These are phyloP conservation scores for Pyrus pyrifolia DNA, from an alignment of 306 rosid species.

Conservation along the genomic window DNA sequence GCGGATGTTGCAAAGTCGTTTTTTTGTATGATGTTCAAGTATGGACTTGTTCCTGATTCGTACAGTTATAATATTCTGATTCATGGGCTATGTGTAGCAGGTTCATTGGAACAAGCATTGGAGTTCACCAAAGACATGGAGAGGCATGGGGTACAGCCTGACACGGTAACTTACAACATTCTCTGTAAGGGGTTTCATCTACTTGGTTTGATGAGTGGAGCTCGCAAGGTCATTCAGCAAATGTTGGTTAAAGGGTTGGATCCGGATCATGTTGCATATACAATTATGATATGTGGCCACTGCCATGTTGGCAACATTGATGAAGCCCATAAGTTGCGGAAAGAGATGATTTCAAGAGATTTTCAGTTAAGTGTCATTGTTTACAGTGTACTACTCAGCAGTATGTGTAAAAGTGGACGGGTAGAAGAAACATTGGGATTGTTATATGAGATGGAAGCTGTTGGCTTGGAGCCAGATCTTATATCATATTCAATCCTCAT, in stretches of 20 bases:
- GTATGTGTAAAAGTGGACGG: constrained; percentile 41
- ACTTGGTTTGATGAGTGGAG: constrained; percentile 42
- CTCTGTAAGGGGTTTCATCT: constrained; percentile 47
- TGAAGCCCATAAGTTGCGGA: constrained; percentile 34
- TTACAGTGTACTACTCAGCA: constrained; percentile 37
- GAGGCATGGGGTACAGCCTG: constrained; percentile 39
- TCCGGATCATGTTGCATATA: constrained; percentile 36
- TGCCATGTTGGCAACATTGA: constrained; percentile 36
- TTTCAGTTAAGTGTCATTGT: constrained; percentile 31
- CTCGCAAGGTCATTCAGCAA: constrained; percentile 30
- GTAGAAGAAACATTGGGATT: constrained; percentile 36
- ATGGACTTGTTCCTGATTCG: constrained; percentile 41
- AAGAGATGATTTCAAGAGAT: constrained; percentile 39
- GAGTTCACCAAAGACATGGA: constrained; percentile 40
- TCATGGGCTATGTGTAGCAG: constrained; percentile 53
- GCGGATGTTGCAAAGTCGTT: constrained; percentile 38
- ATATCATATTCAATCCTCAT: constrained; percentile 41
- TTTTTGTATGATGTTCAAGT: constrained; percentile 44
- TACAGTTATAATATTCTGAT: constrained; percentile 55
- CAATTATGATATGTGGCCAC: constrained; percentile 44
- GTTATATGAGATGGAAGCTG: constrained; percentile 40
- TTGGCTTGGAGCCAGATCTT: constrained; percentile 33
- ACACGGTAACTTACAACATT: constrained; percentile 37
- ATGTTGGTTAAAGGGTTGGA: constrained; percentile 38
- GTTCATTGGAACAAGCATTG: constrained; percentile 50